Percentiles rank a stretch among this genome's conserved stretches.
Evolutionary conservation across 495 filamentous ascomycete genomes (phyloP).

Genomic region (Lichina pygmaea): DNA sequence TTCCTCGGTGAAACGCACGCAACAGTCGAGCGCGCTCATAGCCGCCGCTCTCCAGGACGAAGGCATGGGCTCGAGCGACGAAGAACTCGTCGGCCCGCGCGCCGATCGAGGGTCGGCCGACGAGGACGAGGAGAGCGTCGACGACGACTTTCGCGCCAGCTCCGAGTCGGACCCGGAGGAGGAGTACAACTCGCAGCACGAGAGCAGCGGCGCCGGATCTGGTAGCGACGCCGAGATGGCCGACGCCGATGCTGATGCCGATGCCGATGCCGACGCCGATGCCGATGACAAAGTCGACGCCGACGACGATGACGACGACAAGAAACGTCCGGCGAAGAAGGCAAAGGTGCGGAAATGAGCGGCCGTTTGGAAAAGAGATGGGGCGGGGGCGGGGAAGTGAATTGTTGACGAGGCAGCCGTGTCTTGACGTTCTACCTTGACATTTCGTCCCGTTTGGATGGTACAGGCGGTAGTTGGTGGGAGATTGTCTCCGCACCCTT

Average conservation of each 20-base stretch:
- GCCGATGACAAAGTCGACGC: conserved; percentile 44
- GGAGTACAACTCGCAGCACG: conserved; percentile 77
- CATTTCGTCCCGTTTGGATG: no score
- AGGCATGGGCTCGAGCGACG: conserved; percentile 58
- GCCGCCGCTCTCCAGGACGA: conserved; percentile 57
- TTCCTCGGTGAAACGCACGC: conserved; percentile 1
- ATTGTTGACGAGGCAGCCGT: no score
- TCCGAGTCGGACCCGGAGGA: conserved; percentile 88
- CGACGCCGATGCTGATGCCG: conserved; percentile 25
- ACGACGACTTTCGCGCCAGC: conserved; percentile 86
- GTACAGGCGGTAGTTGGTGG: no score
- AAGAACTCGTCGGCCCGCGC: conserved; percentile 37
- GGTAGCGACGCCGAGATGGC: conserved; percentile 39
- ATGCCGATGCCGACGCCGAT: conserved; percentile 22
- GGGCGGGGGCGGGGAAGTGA: no score
- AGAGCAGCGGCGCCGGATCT: conserved; percentile 44
- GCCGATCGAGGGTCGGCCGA: conserved; percentile 76
- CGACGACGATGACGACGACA: conserved; percentile 9
- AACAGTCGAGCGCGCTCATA: conserved; percentile 31
- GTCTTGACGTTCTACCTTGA: no score
- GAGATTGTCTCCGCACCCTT: no score
- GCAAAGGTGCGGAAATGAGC: not conserved
- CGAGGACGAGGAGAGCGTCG: conserved; percentile 79
- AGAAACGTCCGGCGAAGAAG: not conserved
- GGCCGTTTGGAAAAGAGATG: no score